Evolutionary conservation across 2,329 filamentous ascomycete genomes (phyloP).

Genomic region (Penicillium sp.): DNA sequence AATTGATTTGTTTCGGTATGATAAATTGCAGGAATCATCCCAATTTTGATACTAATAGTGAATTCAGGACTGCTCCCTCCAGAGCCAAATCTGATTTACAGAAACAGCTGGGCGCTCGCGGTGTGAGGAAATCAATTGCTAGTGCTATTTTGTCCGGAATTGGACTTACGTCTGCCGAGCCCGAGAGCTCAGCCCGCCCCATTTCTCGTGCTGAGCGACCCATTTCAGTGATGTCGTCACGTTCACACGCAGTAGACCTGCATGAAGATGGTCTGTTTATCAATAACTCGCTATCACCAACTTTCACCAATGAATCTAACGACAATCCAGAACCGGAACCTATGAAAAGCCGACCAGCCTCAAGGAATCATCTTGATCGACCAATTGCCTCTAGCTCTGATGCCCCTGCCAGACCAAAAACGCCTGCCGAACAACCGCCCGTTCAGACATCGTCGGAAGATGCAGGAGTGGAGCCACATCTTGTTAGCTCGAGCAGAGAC

Average conservation of each 20-base stretch:
- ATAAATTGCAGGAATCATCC: not conserved
- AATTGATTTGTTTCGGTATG: conserved; percentile 80
- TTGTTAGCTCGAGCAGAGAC: conserved; percentile 80
- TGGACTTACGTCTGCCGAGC: conserved; percentile 47
- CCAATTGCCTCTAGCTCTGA: conserved; percentile 14
- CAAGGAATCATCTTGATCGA: conserved; percentile 22
- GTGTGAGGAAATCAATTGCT: conserved; percentile 83
- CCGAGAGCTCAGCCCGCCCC: conserved; percentile 24
- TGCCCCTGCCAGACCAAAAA: conserved; percentile 36
- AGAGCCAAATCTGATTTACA: conserved; percentile 86
- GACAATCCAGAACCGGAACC: conserved; percentile 18
- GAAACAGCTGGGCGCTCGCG: conserved; percentile 78
- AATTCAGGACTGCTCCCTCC: conserved; percentile 68
- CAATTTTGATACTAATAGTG: conserved; percentile 6
- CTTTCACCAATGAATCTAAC: not conserved
- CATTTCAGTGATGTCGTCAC: conserved; percentile 32
- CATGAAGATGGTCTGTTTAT: conserved; percentile 22
- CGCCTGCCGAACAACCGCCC: conserved; percentile 13
- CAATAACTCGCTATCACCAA: not conserved
- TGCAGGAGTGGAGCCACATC: conserved; percentile 74
- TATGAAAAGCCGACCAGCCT: conserved; percentile 17
- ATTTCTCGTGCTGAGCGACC: conserved; percentile 34
- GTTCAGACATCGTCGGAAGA: conserved; percentile 46
- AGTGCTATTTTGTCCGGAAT: conserved; percentile 77
- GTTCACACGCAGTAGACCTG: conserved; percentile 24